Evolutionary conservation across 164 flowering plant genomes (phyloP).

Genomic region (Liquidambar formosana): DNA sequence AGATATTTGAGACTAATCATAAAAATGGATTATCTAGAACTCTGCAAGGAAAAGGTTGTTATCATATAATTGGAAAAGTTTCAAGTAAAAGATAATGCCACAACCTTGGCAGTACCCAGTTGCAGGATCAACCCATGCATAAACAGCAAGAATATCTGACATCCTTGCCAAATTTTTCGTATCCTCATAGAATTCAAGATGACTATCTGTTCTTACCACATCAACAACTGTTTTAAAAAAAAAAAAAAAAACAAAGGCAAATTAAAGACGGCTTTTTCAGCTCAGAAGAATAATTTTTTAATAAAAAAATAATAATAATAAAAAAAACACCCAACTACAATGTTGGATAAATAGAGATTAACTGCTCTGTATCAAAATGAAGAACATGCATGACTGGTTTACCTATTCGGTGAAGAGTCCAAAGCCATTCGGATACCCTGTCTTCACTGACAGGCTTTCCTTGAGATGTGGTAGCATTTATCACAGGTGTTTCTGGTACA

Average conservation of each 20-base stretch:
- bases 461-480: constrained; percentile 33
- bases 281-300: constrained; percentile 3
- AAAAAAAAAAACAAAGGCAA: no score
- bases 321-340: neutral
- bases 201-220: constrained; percentile 91
- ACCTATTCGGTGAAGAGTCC: constrained; percentile 96
- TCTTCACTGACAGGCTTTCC: constrained; percentile 46
- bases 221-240: constrained; percentile 97
- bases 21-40: neutral
- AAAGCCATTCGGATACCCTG: constrained; percentile 86
- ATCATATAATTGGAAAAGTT: neutral
- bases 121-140: constrained; percentile 96
- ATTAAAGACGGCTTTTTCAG: constrained; percentile 18
- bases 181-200: constrained; percentile 86
- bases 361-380: neutral
- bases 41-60: neutral
- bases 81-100: constrained; percentile 13
- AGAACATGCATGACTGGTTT: constrained; percentile 4
- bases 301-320: no score
- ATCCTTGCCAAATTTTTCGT: constrained; percentile 79
- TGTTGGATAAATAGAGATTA: neutral
- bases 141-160: constrained; percentile 95
- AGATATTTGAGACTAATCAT: neutral
- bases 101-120: constrained; percentile 96
- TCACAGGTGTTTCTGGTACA: constrained; percentile 36